These are phyloP conservation scores for Talaromyces sp. DNA, from an alignment of 2,329 filamentous ascomycete species.

Conservation along the genomic window DNA sequence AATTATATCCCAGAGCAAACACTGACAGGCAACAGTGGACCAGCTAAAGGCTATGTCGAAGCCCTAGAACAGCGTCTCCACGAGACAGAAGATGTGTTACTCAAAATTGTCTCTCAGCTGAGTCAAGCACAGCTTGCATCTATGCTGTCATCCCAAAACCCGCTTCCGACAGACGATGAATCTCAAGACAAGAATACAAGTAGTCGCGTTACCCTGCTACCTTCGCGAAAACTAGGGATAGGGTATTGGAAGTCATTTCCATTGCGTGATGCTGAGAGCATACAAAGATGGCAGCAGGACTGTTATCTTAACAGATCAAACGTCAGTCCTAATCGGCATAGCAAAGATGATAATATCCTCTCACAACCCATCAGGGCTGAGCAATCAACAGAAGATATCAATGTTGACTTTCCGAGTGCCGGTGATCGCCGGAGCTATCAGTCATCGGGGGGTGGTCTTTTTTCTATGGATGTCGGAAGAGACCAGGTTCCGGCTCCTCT, in stretches of 20 bases:
- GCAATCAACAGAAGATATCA: background rate
- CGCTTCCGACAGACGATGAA: slow-evolving; percentile 6
- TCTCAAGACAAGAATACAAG: slow-evolving; percentile 13
- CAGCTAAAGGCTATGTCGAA: slow-evolving; percentile 48
- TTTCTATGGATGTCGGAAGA: background rate
- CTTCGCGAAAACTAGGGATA: slow-evolving; percentile 30
- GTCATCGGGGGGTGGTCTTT: background rate
- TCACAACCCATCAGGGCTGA: background rate
- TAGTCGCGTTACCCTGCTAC: slow-evolving; percentile 23
- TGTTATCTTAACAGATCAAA: slow-evolving; percentile 19
- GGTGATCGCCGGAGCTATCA: background rate
- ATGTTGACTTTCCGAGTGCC: background rate
- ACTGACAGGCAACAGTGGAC: slow-evolving; percentile 33
- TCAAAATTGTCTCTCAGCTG: slow-evolving; percentile 36
- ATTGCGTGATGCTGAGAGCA: slow-evolving; percentile 31
- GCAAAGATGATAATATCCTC: background rate
- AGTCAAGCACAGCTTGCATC: slow-evolving; percentile 31
- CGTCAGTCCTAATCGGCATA: background rate
- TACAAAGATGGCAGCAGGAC: slow-evolving; percentile 37
- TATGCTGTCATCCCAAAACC: slow-evolving; percentile 20
- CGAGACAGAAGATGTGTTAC: slow-evolving; percentile 41
- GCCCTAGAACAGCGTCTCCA: slow-evolving; percentile 43
- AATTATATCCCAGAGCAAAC: background rate
- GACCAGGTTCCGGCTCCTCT: background rate
- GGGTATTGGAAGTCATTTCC: slow-evolving; percentile 41